These are phyloP conservation scores for Rosa rugosa DNA, from an alignment of 306 rosid genomes.

Conservation along the genomic window DNA sequence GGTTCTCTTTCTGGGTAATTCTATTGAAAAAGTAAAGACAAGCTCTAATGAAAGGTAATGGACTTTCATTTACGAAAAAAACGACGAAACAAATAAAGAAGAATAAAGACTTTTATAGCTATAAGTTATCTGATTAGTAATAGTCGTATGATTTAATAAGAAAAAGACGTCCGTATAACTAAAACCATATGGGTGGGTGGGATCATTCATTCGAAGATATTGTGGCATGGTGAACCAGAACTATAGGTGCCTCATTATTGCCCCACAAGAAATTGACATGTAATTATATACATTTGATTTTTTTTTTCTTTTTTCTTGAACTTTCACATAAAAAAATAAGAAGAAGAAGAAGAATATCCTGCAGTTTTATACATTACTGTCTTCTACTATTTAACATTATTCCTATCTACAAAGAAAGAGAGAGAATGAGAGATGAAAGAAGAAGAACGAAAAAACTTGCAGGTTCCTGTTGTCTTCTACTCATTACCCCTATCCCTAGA, in stretches of 20 bases:
- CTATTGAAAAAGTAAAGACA: background rate
- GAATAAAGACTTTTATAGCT: background rate
- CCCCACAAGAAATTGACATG: background rate
- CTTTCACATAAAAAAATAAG: background rate
- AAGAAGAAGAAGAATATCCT: background rate
- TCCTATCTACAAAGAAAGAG: background rate
- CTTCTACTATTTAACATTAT: background rate
- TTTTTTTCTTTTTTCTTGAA: background rate
- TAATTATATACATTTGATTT: background rate
- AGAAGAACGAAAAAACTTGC: background rate
- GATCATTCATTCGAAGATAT: background rate
- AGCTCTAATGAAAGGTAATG: background rate
- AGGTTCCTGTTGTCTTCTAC: slow-evolving; percentile 7
- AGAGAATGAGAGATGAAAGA: background rate
- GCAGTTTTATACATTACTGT: background rate
- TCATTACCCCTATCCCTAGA: background rate
- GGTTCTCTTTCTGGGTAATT: background rate
- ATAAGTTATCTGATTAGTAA: background rate
- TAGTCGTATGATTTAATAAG: background rate
- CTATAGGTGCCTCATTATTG: background rate
- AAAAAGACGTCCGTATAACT: background rate
- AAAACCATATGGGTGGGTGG: background rate
- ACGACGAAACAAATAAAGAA: background rate
- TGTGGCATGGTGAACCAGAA: background rate
- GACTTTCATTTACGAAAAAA: background rate